These are phyloP conservation scores for Vigna mungo DNA, from an alignment of 306 rosid species.

Conservation along the genomic window DNA sequence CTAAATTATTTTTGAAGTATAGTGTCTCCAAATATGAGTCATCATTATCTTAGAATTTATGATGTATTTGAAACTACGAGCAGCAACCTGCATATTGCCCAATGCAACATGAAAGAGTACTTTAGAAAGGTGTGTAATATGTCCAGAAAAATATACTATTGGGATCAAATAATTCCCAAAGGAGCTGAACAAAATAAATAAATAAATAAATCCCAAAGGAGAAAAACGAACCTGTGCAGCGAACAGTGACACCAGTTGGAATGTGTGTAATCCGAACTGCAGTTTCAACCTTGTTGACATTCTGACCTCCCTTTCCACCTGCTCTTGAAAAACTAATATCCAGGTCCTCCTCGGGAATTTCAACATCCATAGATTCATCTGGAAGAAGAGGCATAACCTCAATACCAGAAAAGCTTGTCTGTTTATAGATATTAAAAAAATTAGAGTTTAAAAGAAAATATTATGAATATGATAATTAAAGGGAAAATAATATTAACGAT, in stretches of 20 bases:
- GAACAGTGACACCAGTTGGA: conserved; percentile 94
- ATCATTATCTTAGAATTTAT: neutral
- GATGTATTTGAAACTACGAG: neutral
- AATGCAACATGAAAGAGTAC: neutral
- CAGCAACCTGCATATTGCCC: conserved; percentile 9
- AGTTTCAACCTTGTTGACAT: conserved; percentile 96
- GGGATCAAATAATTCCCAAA: conserved; percentile 6
- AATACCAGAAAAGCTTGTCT: conserved; percentile 98
- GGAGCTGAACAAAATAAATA: neutral
- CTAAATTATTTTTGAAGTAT: neutral
- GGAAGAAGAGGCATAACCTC: conserved; percentile 98
- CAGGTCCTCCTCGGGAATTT: conserved; percentile 94
- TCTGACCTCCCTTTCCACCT: conserved; percentile 98
- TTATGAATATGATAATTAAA: conserved; percentile 9
- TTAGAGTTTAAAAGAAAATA: conserved; percentile 5
- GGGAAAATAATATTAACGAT: conserved; percentile 1
- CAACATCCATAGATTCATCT: conserved; percentile 84
- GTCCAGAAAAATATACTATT: neutral
- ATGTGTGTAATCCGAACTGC: conserved; percentile 97
- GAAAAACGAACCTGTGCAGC: conserved; percentile 80
- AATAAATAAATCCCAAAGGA: conserved; percentile 21
- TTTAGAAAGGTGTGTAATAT: neutral
- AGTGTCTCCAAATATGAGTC: neutral
- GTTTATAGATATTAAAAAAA: conserved; percentile 37
- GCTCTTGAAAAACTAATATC: conserved; percentile 91